A percentile compares a stretch with the other conserved stretches of the same genome.
Conservation (phyloP, 2,329 filamentous ascomycete genomes). For the Fusarium musae region DNA sequence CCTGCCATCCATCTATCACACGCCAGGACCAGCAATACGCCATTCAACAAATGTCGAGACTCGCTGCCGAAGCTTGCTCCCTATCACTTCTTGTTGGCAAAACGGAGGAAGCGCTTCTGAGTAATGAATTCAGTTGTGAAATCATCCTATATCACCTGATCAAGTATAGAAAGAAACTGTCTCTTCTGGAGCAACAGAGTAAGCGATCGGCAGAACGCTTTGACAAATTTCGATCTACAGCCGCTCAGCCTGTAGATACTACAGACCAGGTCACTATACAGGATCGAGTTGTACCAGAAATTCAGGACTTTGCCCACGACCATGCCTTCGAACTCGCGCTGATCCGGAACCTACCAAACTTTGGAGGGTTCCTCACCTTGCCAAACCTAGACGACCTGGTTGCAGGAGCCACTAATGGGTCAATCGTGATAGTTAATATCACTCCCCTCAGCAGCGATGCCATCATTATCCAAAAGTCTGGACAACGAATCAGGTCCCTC, state of each 20-base stretch:
- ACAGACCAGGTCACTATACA: neutral
- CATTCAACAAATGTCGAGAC: neutral
- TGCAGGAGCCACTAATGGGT: rapidly evolving
- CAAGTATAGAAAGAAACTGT: neutral
- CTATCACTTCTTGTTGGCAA: neutral
- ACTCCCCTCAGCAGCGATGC: neutral
- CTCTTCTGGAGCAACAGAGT: neutral
- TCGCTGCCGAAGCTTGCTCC: neutral
- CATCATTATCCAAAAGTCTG: neutral
- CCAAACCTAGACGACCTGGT: neutral
- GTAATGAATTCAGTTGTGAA: neutral
- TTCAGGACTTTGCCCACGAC: neutral
- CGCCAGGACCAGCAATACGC: neutral
- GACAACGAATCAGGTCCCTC: neutral
- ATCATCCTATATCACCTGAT: neutral
- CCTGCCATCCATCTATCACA: neutral
- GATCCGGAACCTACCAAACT: neutral
- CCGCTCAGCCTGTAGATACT: neutral
- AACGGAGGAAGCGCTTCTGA: neutral
- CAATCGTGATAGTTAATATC: neutral
- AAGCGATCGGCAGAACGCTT: neutral
- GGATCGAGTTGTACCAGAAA: neutral
- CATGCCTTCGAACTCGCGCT: neutral
- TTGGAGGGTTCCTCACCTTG: neutral
- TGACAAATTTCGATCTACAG: neutral